Base-by-base conservation (phyloP, 495 filamentous ascomycete species). In the Daldinia loculata region DNA sequence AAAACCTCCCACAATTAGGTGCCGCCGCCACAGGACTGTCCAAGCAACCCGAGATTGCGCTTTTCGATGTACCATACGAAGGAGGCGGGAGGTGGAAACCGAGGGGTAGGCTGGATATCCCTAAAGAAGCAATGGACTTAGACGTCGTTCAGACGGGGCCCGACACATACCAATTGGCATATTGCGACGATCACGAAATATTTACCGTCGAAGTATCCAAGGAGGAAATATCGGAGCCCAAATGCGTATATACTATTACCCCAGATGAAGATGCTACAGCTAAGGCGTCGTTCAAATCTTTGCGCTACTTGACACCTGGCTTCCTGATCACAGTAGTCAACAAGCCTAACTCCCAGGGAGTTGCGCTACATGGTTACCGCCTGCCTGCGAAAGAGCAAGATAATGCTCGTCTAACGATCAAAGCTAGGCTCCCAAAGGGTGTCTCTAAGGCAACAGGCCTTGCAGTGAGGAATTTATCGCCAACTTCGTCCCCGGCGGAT, bases 101-200 rank as follows among this genome's bases (percentile, higher is more conserved):
- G 14, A 85, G 90, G 71, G 88, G 88, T 11, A 86, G 88, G 50
- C 86, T 97, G 51, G 82, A 87, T n/a, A 82, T 90, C 36, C 79
- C 78, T 8, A 84, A 89, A 72, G 93, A 98, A 80, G 92, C 90
- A 24, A 90, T 88, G 77, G 95, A 98, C 81, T 71, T 96, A 52
- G 94, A 97, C 76, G 86, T 96, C 34, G 81, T 87, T 22, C 87
- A 88, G 67, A 84, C 82, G 14, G 83, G 82, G 30, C 78, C 83
- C 22, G 86, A 86, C 24, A 85, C 84, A 39, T 94, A 91, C 77
- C 83, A 89, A 32, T 81, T 93, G 56, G 90, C 90, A 4, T 98
- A 95, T 79, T 96, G 92, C 73, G 91, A 92, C 60, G 89, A 90
- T 57, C 82, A 89, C 74, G 89, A 95, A 65, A 85, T 99, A 41